Conservation (phyloP, 169 alveolate genomes). For the Plasmodium billcollinsi region DNA sequence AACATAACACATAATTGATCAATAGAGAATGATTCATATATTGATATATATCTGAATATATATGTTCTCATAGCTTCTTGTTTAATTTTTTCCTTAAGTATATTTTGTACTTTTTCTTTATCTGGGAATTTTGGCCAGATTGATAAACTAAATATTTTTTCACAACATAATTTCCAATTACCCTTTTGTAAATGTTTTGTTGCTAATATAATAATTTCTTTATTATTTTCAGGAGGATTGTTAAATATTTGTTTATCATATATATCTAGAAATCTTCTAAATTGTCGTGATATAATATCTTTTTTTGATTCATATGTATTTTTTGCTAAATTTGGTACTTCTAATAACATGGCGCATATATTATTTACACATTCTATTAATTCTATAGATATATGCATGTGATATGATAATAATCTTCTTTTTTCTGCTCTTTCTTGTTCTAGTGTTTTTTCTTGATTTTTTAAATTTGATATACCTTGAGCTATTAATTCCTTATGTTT, state of each 20-base stretch:
- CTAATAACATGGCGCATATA: conserved; percentile 94
- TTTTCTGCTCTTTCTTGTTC: conserved; percentile 97
- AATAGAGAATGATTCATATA: conserved; percentile 91
- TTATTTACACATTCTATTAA: conserved; percentile 94
- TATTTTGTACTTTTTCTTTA: conserved; percentile 89
- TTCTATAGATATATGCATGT: conserved; percentile 97
- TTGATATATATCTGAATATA: conserved; percentile 89
- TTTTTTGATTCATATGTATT: conserved; percentile 82
- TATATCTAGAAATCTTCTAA: conserved; percentile 93
- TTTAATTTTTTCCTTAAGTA: conserved; percentile 91
- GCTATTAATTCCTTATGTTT: conserved; percentile 96
- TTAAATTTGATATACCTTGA: conserved; percentile 92
- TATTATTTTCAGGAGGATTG: conserved; percentile 97
- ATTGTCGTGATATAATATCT: conserved; percentile 90
- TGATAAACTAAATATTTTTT: conserved; percentile 86
- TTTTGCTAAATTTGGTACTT: conserved; percentile 93
- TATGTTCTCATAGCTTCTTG: conserved; percentile 95
- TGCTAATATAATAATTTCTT: conserved; percentile 94
- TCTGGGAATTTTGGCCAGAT: conserved; percentile 91
- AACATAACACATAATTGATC: conserved; percentile 90
- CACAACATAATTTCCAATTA: conserved; percentile 95
- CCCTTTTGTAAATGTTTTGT: conserved; percentile 94
- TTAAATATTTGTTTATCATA: conserved; percentile 94
- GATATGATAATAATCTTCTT: conserved; percentile 96
- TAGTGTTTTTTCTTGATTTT: conserved; percentile 93